phyloP scores from a whole-genome alignment of 2,329 filamentous ascomycete genomes.

The Apiospora sp. region DNA sequence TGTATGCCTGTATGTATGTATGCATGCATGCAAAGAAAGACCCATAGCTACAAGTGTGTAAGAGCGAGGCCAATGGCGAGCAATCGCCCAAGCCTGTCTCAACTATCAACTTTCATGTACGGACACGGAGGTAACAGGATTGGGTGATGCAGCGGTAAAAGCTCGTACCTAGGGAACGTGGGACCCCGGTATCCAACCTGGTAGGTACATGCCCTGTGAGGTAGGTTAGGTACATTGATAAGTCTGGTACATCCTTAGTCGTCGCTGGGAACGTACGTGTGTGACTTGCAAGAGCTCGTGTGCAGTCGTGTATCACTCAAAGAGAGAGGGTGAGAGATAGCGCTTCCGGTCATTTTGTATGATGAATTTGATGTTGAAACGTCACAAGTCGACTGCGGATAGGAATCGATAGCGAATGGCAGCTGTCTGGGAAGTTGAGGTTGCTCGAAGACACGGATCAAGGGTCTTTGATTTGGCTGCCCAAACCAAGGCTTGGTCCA shows the following conservation, averaged over 20 bases:
- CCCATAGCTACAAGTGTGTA: not conserved
- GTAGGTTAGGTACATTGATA: not conserved
- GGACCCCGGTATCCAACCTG: slow-evolving; percentile 11
- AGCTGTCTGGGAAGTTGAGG: not conserved
- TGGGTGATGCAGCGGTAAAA: slow-evolving; percentile 19
- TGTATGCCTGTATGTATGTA: not conserved
- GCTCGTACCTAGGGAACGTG: slow-evolving; percentile 17
- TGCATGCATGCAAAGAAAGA: slow-evolving; percentile 13
- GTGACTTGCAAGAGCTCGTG: not conserved
- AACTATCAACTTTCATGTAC: not conserved
- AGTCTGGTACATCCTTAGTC: not conserved
- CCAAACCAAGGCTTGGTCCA: slow-evolving; percentile 8
- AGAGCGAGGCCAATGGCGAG: not conserved
- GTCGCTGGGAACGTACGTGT: not conserved
- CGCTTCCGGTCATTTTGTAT: not conserved
- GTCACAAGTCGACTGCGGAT: not conserved
- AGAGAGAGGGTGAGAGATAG: not conserved
- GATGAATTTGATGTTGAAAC: not conserved
- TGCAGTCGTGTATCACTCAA: not conserved
- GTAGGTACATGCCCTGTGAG: not conserved
- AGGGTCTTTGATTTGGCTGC: not conserved
- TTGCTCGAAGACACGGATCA: slow-evolving; percentile 8
- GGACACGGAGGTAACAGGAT: not conserved
- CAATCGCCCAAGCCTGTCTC: not conserved
- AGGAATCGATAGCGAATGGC: slow-evolving; percentile 5